phyloP scores from a whole-genome alignment of 257 asterid genomes.

The Capsicum rhomboideum region DNA sequence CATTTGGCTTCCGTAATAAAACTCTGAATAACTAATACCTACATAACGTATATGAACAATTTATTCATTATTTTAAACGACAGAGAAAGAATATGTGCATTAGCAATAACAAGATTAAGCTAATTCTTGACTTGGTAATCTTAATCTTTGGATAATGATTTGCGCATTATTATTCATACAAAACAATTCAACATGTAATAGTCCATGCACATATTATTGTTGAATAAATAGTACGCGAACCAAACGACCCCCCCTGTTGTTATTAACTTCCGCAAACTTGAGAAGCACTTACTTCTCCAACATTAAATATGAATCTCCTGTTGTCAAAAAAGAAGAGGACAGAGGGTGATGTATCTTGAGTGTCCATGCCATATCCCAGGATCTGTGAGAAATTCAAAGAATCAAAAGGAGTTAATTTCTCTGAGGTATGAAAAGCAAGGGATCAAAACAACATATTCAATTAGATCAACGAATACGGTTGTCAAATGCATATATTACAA shows the following conservation, averaged over 20 bases:
- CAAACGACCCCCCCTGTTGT: not conserved
- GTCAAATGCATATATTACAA: not conserved
- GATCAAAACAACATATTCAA: not conserved
- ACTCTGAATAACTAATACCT: not conserved
- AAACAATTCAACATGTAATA: not conserved
- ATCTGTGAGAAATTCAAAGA: slow-evolving; percentile 42
- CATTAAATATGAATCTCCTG: slow-evolving; percentile 82
- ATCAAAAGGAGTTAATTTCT: not conserved
- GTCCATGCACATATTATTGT: not conserved
- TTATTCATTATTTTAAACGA: not conserved
- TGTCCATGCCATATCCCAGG: slow-evolving; percentile 96
- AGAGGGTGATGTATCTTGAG: slow-evolving; percentile 88
- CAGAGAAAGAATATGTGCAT: not conserved
- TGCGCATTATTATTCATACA: not conserved
- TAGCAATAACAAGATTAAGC: not conserved
- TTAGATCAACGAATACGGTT: not conserved
- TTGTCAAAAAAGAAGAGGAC: slow-evolving; percentile 86
- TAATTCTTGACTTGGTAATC: not conserved
- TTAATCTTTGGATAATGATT: not conserved
- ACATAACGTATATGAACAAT: not conserved
- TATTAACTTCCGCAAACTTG: not conserved
- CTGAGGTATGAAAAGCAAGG: not conserved
- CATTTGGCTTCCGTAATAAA: no score
- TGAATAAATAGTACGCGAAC: not conserved
- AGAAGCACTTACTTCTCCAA: slow-evolving; percentile 72